Evolutionary conservation across 129 eudicot species (phyloP), one percentile per base, ranked within the genome.

Genomic region (Chrysanthemum makinoi): DNA sequence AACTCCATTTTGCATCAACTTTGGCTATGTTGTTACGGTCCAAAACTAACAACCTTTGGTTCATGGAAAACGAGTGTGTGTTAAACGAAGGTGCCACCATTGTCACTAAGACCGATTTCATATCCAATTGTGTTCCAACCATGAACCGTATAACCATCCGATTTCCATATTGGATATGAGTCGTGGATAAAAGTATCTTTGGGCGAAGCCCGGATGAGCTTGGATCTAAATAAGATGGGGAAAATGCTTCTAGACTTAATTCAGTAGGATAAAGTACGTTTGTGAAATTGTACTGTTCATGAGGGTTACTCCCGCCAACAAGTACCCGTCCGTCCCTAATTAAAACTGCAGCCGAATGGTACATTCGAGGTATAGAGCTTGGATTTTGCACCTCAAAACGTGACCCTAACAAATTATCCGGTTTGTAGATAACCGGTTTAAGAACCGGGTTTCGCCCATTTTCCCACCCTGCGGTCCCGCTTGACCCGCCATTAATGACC

Each of bases 21-120:
- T 22, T 73, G 14, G 62, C 80, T 24, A 59, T 78, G 2, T 49
- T 62, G 15, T 72, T 79, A 6, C 51, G 24, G 10, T 56, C 70
- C 0, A 91, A 82, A 0, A 80, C 72, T 74, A 91, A 47, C 63
- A 88, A 53, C 69, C 97, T 82, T 65, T 88, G 97, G 18, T 86
- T 91, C 97, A 91, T 90, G 15, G 89, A 83, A 77, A 81, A 85
- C 16, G 95, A 85, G 62, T 91, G 97, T 0, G 97, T 91, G 26
- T 68, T 80, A 17, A 91, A 91, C 2, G 93, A 33, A 5, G 97
- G 97, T 43, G 87, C 72, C 7, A 84, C 79, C 97, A 91, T 91
- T 9, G 90, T 91, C 9, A 84, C 96, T 68, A 14, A 49, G 0
- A 88, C 59, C 72, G 51, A 46, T 28, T 39, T 50, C 10, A 1